Evolutionary conservation across 768 basidiomycete genomes (phyloP), one percentile per base, ranked within the genome.

Genomic region (Crassisporium funariophilum): DNA sequence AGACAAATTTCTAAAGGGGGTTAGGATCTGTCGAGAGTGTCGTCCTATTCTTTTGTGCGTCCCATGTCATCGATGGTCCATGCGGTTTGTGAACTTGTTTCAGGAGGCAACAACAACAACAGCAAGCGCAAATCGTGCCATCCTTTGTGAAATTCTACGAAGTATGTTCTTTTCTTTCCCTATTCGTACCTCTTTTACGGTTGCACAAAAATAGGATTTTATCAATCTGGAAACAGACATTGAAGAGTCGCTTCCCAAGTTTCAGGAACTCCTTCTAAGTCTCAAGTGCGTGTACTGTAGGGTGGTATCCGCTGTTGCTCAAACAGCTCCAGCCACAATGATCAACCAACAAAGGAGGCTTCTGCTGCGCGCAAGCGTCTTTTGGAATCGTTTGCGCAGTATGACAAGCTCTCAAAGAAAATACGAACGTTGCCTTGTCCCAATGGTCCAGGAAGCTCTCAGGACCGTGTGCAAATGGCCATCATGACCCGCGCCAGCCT

Each of bases 21-120:
- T 98, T 5, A 73, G 97, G 58, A 82, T 93, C 48, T 99, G 97
- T 65, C 73, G 84, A 36, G 77, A 83, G 13, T 99, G 97, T 67
- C 79, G 88, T 58, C 82, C 85, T 7, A 76, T 84, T 13, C 78
- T 98, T 27, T 68, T 85, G 92, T 94, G 56, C 63, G 91, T 74
- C 16, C 9, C 15, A 35, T 27, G 29, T 43, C 31, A 31, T 44
- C 21, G 4, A 23, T 19, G 37, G 25, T 38, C 25, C 7, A 25
- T 11, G 5, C n/a, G 13, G 15, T 25, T 41, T 37, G 39, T 59
- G 13, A 35, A 56, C 24, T 13, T 49, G 27, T 22, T 21, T 42
- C 58, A 94, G 91, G 51, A 86, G 85, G 19, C 82, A 90, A 52
- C 91, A 95, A 58, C 87, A 91, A 60, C 75, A 77, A 45, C 81